Percentiles rank a stretch among this genome's conserved stretches.
Evolutionary conservation across 169 alveolate genomes (phyloP).

Genomic region (Eimeria mitis): DNA sequence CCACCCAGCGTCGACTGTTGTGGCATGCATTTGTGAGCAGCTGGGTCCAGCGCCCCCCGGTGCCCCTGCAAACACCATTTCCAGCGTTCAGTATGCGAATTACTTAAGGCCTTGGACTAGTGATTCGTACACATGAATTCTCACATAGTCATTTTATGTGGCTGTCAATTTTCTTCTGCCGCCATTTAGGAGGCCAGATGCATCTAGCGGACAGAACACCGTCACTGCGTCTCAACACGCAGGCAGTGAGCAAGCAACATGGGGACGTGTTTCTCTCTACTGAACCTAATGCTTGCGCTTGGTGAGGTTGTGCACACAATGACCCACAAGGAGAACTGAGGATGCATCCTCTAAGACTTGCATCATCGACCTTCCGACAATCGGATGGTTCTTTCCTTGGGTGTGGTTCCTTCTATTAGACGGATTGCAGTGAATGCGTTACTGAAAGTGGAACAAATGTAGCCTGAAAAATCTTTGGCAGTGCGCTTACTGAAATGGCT

Average conservation of each 20-base stretch:
- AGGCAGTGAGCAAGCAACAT: neutral
- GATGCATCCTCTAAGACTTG: neutral
- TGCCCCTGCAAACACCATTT: neutral
- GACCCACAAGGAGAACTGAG: neutral
- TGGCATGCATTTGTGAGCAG: neutral
- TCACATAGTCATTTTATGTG: neutral
- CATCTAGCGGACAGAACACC: neutral
- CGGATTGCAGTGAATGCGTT: too few species aligned
- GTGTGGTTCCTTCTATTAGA: neutral
- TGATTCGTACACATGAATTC: neutral
- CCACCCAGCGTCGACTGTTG: neutral
- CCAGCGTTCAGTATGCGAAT: neutral
- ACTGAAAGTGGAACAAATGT: too few species aligned
- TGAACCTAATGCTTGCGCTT: neutral
- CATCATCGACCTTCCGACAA: neutral
- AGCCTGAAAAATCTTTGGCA: too few species aligned
- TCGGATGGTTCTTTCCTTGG: neutral
- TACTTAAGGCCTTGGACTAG: neutral
- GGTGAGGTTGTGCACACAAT: neutral
- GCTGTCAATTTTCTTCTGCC: neutral
- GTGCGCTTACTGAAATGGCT: too few species aligned
- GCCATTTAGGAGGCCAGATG: neutral
- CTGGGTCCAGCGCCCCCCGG: neutral
- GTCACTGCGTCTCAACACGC: neutral
- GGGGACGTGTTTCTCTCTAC: neutral